Percentiles rank a stretch among this genome's conserved stretches.
These are phyloP conservation scores for Xylaria grammica DNA, from an alignment of 495 filamentous ascomycete genomes.

Conservation along the genomic window DNA sequence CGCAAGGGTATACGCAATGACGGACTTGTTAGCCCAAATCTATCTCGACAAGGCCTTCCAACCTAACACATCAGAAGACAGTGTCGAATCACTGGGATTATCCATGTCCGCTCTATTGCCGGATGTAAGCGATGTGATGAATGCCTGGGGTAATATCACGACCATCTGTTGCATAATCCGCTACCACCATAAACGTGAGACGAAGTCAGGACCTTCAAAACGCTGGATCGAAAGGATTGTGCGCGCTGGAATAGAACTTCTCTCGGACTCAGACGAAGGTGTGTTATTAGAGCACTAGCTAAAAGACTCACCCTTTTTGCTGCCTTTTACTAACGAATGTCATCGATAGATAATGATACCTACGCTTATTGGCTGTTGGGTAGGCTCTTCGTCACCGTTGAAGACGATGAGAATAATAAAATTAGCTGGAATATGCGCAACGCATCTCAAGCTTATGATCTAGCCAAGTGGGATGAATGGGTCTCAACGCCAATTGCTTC, in stretches of 20 bases:
- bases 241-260: conserved; percentile 44
- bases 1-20: conserved; percentile 26
- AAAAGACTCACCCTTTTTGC: not conserved
- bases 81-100: conserved; percentile 25
- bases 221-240: conserved; percentile 37
- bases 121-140: conserved; percentile 19
- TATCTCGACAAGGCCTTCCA: conserved; percentile 33
- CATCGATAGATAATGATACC: conserved; percentile 44
- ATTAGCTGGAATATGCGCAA: conserved; percentile 34
- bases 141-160: conserved; percentile 22
- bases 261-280: conserved; percentile 47
- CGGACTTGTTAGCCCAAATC: conserved; percentile 24
- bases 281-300: not conserved
- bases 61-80: conserved; percentile 22
- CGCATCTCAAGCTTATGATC: conserved; percentile 23
- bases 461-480: conserved; percentile 43
- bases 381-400: conserved; percentile 33
- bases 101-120: conserved; percentile 29
- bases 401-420: conserved; percentile 32
- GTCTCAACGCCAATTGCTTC: conserved; percentile 36
- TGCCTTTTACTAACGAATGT: not conserved
- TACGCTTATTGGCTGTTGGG: conserved; percentile 41
- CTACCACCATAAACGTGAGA: conserved; percentile 37
- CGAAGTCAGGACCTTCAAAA: conserved; percentile 32
- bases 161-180: conserved; percentile 32